Evolutionary conservation across 2,329 filamentous ascomycete species (phyloP), one percentile per base, ranked within the genome.

Genomic region (Dissoconium aciculare): DNA sequence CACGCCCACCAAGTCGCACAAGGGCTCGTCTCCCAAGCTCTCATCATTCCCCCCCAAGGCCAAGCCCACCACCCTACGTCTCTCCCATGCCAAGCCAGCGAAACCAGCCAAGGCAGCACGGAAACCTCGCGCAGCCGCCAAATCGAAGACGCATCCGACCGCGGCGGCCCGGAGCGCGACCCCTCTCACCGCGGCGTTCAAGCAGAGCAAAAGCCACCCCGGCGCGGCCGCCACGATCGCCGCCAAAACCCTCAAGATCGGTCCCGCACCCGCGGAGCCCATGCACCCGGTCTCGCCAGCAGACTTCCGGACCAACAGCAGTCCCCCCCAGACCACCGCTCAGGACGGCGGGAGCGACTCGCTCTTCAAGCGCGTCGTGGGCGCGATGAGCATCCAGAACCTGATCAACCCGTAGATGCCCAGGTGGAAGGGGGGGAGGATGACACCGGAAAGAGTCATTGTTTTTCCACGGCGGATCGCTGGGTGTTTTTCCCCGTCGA

Each of bases 1-100:
- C 16, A 55, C 52, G n/a, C 52, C 52, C 5, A 47, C 46, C 11
- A 52, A 50, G 28, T 47, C 46, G 5, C 38, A 40, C 26, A 40
- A 39, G n/a, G 44, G 40, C 33, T 44, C 41, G 14, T 41, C 48
- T 11, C 34, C 27, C 11, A 47, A 44, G 25, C n/a, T n/a, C n/a
- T n/a, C n/a, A n/a, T n/a, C n/a, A n/a, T n/a, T n/a, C n/a, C n/a
- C n/a, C n/a, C n/a, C n/a, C n/a, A n/a, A n/a, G n/a, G n/a, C n/a
- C n/a, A n/a, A n/a, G n/a, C n/a, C n/a, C n/a, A n/a, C n/a, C n/a
- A n/a, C n/a, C n/a, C n/a, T n/a, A n/a, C n/a, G n/a, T n/a, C n/a
- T n/a, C n/a, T n/a, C n/a, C n/a, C n/a, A n/a, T n/a, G n/a, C n/a
- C n/a, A n/a, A n/a, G n/a, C n/a, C n/a, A n/a, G n/a, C n/a, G n/a